Evolutionary conservation across 345 rosid genomes (phyloP).

Genomic region (Populus davidiana): DNA sequence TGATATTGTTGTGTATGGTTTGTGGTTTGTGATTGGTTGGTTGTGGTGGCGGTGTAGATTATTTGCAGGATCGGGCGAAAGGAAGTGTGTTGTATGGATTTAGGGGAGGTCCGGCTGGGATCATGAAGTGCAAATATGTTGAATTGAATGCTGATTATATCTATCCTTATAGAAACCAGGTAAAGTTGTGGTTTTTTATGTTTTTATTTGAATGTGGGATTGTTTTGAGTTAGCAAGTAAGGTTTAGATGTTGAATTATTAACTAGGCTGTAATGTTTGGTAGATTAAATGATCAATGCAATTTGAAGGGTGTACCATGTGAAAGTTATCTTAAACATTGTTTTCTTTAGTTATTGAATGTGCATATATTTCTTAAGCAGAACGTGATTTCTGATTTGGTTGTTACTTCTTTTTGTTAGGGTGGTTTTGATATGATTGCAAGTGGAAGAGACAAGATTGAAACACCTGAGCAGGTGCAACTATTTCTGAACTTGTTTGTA

Average conservation of each 20-base stretch:
- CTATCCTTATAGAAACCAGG: slow-evolving; percentile 89
- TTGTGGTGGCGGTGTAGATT: slow-evolving; percentile 44
- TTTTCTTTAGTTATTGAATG: background rate
- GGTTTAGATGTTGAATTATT: background rate
- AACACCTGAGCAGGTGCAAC: slow-evolving; percentile 86
- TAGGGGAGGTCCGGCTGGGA: slow-evolving; percentile 97
- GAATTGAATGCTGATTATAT: slow-evolving; percentile 70
- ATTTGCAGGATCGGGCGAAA: slow-evolving; percentile 68
- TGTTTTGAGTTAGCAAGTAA: background rate
- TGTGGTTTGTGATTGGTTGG: background rate
- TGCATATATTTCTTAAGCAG: background rate
- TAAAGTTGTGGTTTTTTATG: slow-evolving; percentile 16
- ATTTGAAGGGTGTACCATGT: background rate
- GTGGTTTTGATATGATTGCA: slow-evolving; percentile 99
- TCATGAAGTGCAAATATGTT: slow-evolving; percentile 83
- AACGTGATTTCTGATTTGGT: background rate
- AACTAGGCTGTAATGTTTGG: background rate
- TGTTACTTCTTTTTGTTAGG: slow-evolving; percentile 38
- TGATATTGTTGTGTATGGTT: background rate
- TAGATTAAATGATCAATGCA: background rate
- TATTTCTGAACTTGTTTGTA: background rate
- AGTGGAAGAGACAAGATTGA: slow-evolving; percentile 99
- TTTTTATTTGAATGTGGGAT: background rate
- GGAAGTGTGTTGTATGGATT: slow-evolving; percentile 82
- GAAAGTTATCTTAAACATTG: background rate